Base-by-base conservation (phyloP, 208 protist species). In the Balamuthia mandrillaris region DNA sequence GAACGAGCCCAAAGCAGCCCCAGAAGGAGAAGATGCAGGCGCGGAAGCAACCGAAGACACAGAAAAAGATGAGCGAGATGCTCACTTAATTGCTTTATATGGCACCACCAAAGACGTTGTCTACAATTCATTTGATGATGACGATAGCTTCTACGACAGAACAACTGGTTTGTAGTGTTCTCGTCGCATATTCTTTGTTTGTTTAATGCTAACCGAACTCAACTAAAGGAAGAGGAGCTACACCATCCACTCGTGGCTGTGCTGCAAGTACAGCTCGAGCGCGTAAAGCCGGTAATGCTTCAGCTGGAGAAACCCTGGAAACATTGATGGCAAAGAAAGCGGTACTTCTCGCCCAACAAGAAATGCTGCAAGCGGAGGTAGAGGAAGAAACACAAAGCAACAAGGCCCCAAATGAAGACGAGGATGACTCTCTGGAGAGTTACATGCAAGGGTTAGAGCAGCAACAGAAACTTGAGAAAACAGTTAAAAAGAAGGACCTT, bases 401-500 rank as follows among this genome's bases (percentile, higher is more conserved):
- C 12, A 9, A 12, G 39, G 66, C 44, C 44, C 44, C 12, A 33
- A 77, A 77, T 33, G 66, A 77, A 31, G 66, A 77, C 16, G 66
- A 56, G 44, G 66, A 77, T 33, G 66, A 77, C 44, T n/a, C n/a
- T n/a, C 44, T 77, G 42, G 66, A 77, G 29, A 77, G 66, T 27
- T 77, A 42, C 66, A 77, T 77, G 66, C 16, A 10, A 21, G 66
- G 66, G 5, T 45, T 77, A 7, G 49, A 39, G 12, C 16, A 16
- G 42, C 29, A 77, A 18, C 49, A 56, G 66, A 35, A 45, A 39
- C 49, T 56, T n/a, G 56, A 77, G n/a, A 45, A 77, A 27, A n/a
- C 24, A 18, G 33, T 14, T n/a, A 77, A 77, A 31, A 77, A 77
- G 24, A 31, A 77, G 44, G 66, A 77, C 14, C 66, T 77, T 27